Conservation (phyloP, 192 early-diverging fungal species). For the Backusella tarrabulga region DNA sequence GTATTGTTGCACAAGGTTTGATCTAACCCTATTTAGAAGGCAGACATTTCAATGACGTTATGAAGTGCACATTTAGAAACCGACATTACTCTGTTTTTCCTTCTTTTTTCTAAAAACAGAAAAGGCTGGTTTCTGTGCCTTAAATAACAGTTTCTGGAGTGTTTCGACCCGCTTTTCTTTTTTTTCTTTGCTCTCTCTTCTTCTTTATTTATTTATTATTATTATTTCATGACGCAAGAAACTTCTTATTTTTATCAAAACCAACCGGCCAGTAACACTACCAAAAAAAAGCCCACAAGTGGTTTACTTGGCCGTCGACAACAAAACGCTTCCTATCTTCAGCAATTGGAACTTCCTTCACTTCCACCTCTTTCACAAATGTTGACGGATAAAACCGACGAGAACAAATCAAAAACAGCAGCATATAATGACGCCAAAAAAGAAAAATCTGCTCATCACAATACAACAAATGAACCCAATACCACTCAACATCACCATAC, state of each 20-base stretch:
- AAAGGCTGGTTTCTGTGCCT: conserved; percentile 10
- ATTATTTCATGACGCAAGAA: conserved; percentile 4
- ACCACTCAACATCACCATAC: background rate
- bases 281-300: background rate
- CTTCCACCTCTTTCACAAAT: conserved; percentile 22
- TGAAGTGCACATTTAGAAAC: conserved; percentile 7
- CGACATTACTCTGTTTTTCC: background rate
- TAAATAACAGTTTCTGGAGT: conserved; percentile 8
- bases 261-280: background rate
- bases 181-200: background rate
- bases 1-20: background rate
- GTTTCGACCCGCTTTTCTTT: background rate
- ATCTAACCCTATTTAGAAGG: background rate
- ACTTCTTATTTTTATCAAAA: conserved; percentile 3
- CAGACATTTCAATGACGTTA: conserved; percentile 14
- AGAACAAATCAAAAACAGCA: background rate
- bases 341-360: conserved; percentile 17
- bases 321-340: conserved; percentile 3
- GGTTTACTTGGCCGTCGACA: conserved; percentile 6
- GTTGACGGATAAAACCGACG: background rate
- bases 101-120: conserved; percentile 13
- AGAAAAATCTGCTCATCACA: background rate
- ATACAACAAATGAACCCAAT: background rate
- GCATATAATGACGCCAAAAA: background rate
- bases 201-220: background rate